Evolutionary conservation across 164 flowering plant genomes (phyloP), one percentile per base, ranked within the genome.

Genomic region (Liquidambar formosana): DNA sequence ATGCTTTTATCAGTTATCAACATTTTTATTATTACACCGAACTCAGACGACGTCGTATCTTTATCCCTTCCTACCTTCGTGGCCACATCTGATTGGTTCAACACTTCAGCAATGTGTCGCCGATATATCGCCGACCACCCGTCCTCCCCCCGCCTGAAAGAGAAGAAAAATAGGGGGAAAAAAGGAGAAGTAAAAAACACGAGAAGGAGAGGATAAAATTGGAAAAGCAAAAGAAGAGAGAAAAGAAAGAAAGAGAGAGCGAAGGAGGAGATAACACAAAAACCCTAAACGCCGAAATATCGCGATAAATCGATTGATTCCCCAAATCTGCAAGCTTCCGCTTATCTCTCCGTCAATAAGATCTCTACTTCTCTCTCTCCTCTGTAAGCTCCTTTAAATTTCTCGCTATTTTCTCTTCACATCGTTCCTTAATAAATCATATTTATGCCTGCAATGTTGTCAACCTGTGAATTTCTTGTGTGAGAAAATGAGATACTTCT

Each of bases 311-410:
- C 12, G 33, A 60, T 25, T 16, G 18, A 59, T 75, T 21, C 19
- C 59, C 59, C 26, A 57, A 38, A 46, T 44, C 75, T 43, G 75
- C 75, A 38, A 54, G n/a, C 61, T 65, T 74, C 73, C 67, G 72
- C 14, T 74, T 67, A 56, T 71, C 64, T 74, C 80, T 74, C 77
- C 75, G 70, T 67, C 75, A 66, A 74, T 69, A 73, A 76, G 46
- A 16, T 19, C 71, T 18, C 56, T 59, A 60, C 51, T 66, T 16
- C 51, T 68, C 53, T 25, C 62, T 59, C 22, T 11, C 65, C 65
- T 54, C 73, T 33, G 76, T 70, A 63, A 70, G 74, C 47, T 59
- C 73, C 69, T 60, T 27, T 33, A 44, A 71, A 61, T 66, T 65
- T 79, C 76, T 73, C 76, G 81, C 71, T 69, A 69, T 68, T 65